These are phyloP conservation scores for Pelargonium myrrhifolium DNA, from an alignment of 441 rosid genomes.

Conservation along the genomic window DNA sequence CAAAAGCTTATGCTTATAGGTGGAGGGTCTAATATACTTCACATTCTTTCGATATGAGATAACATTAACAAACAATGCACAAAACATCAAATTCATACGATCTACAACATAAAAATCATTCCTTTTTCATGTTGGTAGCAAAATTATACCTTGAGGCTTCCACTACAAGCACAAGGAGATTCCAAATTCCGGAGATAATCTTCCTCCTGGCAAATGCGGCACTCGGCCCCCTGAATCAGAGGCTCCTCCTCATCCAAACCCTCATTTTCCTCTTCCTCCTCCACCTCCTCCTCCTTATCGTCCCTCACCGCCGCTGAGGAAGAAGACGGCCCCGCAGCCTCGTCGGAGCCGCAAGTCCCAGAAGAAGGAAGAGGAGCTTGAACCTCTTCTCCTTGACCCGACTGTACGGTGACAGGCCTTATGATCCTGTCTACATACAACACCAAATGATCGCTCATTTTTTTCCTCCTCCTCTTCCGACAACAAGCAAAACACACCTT, in stretches of 20 bases:
- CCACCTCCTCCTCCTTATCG: constrained; percentile 22
- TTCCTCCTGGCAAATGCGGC: constrained; percentile 97
- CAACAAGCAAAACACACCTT: background rate
- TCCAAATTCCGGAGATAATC: constrained; percentile 61
- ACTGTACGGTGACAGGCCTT: background rate
- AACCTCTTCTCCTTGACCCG: background rate
- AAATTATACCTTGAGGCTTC: constrained; percentile 70
- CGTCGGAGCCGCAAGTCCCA: constrained; percentile 2
- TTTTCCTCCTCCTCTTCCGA: constrained; percentile 8
- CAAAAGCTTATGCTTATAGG: no score
- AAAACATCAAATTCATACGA: background rate
- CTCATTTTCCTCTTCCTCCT: constrained; percentile 16
- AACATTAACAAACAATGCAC: no score
- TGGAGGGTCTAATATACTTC: no score
- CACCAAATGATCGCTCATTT: constrained; percentile 53
- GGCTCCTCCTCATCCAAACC: constrained; percentile 53
- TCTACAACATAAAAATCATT: no score
- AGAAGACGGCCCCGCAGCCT: constrained; percentile 29
- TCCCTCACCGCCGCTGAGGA: constrained; percentile 12
- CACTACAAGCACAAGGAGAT: constrained; percentile 83
- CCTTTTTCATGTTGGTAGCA: no score
- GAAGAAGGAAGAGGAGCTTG: background rate
- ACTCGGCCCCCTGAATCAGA: constrained; percentile 63
- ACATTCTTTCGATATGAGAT: no score
- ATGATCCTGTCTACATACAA: constrained; percentile 13